phyloP scores from a whole-genome alignment of 1,139 yeast species.

The Diutina rugosa region DNA sequence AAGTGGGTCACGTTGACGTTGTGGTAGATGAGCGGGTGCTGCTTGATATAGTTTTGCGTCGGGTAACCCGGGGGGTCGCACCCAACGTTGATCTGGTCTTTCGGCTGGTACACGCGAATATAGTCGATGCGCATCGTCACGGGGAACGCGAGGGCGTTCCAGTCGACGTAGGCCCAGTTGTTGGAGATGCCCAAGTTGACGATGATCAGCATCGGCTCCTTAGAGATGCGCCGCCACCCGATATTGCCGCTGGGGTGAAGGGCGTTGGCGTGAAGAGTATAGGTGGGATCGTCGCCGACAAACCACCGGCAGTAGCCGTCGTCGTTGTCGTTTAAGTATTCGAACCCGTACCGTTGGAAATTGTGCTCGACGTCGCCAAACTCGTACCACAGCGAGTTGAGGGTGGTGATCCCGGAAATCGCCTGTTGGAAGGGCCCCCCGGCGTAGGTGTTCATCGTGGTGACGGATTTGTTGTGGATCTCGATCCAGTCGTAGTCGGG shows the following conservation, averaged over 20 bases:
- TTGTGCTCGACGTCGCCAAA: conserved; percentile 28
- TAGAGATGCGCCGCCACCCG: conserved; percentile 59
- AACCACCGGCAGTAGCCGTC: conserved; percentile 17
- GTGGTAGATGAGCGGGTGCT: conserved; percentile 11
- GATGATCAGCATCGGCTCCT: conserved; percentile 78
- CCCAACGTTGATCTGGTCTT: conserved; percentile 10
- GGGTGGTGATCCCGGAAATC: conserved; percentile 13
- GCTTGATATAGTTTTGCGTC: conserved; percentile 13
- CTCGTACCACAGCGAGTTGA: conserved; percentile 54
- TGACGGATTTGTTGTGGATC: conserved; percentile 11
- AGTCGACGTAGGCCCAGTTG: conserved; percentile 19
- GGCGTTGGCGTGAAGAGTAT: conserved; percentile 12
- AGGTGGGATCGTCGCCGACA: conserved; percentile 13
- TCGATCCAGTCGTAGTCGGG: conserved; percentile 15
- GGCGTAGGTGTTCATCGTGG: conserved; percentile 17
- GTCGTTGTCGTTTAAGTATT: conserved; percentile 12
- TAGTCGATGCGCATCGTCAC: conserved; percentile 14
- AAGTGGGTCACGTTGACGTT: conserved; percentile 14
- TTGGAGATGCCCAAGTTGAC: conserved; percentile 18
- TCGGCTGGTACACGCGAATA: conserved; percentile 17
- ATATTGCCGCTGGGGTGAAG: conserved; percentile 46
- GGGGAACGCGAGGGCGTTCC: conserved; percentile 16
- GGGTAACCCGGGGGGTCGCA: conserved; percentile 17
- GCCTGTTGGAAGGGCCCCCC: conserved; percentile 22
- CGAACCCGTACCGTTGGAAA: conserved; percentile 63